Base-by-base conservation (phyloP, 129 eudicot species). In the Helichrysum umbraculigerum region DNA sequence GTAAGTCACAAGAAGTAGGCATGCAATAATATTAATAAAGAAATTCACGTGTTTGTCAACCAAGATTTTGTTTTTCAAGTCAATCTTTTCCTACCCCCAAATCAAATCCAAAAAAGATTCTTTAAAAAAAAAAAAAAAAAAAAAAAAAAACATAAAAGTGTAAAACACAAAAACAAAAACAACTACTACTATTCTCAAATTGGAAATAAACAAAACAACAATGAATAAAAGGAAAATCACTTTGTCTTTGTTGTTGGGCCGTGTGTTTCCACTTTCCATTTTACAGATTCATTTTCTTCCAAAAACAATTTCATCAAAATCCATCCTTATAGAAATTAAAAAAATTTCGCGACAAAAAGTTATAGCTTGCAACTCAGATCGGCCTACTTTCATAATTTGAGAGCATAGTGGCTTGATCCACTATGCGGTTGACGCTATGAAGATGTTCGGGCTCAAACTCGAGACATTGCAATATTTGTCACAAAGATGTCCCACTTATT, bases 1-100 rank as follows among this genome's bases (percentile, higher is more conserved):
- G n/a, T 72, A 79, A 56, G 79, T 79, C 83, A 73, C 78, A 79
- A 73, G 83, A 73, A 73, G 79, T 73, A 80, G 83, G 83, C 79
- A 80, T 79, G 79, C 74, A 15, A 80, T 66, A 73, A 80, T 66
- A 73, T 80, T 66, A 80, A 39, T 80, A 66, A 80, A 80, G 37
- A 54, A 57, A 42, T 73, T 73, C 73, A 80, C 79, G 79, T 73
- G 74, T 52, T 73, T 73, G 83, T 73, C 70, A 80, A 65, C 79
- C 79, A 68, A 80, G 79, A 80, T 73, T 35, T 80, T 73, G 62
- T 57, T 56, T 66, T 54, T 73, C n/a, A 39, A 51, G 73, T 72
- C 70, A 35, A 79, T 79, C 78, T 66, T 73, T 63, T 74, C 47
- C 67, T 3, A 60, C 50, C 74, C 79, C 52, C 0, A 66, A 80